phyloP scores from a whole-genome alignment of 2,329 filamentous ascomycete species.

The Verticillium isaacii region DNA sequence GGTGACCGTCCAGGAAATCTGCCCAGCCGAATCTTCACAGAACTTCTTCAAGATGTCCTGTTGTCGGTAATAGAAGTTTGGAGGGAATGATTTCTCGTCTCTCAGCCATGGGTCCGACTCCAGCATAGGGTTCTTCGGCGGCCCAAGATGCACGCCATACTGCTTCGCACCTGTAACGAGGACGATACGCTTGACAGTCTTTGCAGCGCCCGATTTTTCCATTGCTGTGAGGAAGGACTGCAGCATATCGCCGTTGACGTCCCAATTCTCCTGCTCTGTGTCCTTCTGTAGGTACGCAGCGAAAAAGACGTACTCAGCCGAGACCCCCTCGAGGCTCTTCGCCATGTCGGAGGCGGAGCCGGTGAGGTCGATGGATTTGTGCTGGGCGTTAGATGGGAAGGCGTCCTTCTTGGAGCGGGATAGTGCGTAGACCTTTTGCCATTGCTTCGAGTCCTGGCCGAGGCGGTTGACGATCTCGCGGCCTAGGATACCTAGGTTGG shows the following conservation, averaged over 20 bases:
- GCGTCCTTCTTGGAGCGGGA: constrained; percentile 18
- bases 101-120: constrained; percentile 41
- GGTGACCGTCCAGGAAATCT: constrained; percentile 20
- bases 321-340: constrained; percentile 15
- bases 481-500: constrained; percentile 16
- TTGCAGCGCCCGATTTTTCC: constrained; percentile 31
- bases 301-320: constrained; percentile 20
- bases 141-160: constrained; percentile 47
- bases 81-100: constrained; percentile 14
- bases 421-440: constrained; percentile 17
- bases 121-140: constrained; percentile 39
- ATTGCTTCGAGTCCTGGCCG: constrained; percentile 8
- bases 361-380: constrained; percentile 17
- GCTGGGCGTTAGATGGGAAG: constrained; percentile 14
- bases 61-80: constrained; percentile 49
- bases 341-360: constrained; percentile 17
- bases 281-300: constrained; percentile 17
- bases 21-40: constrained; percentile 9
- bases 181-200: constrained; percentile 40
- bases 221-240: constrained; percentile 42
- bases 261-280: constrained; percentile 17
- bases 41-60: constrained; percentile 34
- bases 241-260: constrained; percentile 35
- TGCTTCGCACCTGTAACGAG: constrained; percentile 46
- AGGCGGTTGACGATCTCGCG: constrained; percentile 19